phyloP scores from a whole-genome alignment of 805 yeast species.

The Nakazawaea molendinolei region DNA sequence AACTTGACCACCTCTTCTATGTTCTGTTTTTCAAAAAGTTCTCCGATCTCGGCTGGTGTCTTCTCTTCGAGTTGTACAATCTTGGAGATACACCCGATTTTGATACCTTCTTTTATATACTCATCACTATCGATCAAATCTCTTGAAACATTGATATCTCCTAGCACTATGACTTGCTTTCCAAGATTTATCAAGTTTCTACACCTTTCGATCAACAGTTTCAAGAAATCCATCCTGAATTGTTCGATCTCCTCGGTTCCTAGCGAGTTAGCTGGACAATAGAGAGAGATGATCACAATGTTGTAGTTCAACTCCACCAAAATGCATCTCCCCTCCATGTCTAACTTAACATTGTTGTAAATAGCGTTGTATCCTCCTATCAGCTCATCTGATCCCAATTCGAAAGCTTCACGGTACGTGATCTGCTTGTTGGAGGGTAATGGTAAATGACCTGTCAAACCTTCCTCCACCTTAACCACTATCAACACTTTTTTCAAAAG shows the following conservation, averaged over 20 bases:
- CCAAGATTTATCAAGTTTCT: constrained; percentile 46
- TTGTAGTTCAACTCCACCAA: constrained; percentile 64
- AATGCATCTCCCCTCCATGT: constrained; percentile 80
- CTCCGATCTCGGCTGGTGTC: constrained; percentile 14
- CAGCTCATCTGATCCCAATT: constrained; percentile 16
- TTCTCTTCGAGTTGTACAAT: constrained; percentile 11
- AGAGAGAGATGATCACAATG: constrained; percentile 56
- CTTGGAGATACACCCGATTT: constrained; percentile 27
- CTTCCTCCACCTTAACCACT: constrained; percentile 81
- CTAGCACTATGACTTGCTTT: constrained; percentile 72
- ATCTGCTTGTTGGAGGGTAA: constrained; percentile 16
- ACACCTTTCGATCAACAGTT: constrained; percentile 54
- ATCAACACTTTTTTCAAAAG: constrained; percentile 31
- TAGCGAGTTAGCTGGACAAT: constrained; percentile 90
- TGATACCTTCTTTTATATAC: constrained; percentile 38
- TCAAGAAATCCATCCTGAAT: constrained; percentile 52
- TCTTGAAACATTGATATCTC: constrained; percentile 80
- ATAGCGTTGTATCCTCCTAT: constrained; percentile 71
- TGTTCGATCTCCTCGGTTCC: constrained; percentile 60
- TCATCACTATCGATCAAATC: constrained; percentile 84
- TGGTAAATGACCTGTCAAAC: constrained; percentile 65
- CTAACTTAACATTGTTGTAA: constrained; percentile 40
- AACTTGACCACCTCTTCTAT: constrained; percentile 25
- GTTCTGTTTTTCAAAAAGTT: constrained; percentile 31
- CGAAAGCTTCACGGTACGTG: constrained; percentile 22